Evolutionary conservation across 805 yeast species (phyloP).

Genomic region (Candida suzukii): DNA sequence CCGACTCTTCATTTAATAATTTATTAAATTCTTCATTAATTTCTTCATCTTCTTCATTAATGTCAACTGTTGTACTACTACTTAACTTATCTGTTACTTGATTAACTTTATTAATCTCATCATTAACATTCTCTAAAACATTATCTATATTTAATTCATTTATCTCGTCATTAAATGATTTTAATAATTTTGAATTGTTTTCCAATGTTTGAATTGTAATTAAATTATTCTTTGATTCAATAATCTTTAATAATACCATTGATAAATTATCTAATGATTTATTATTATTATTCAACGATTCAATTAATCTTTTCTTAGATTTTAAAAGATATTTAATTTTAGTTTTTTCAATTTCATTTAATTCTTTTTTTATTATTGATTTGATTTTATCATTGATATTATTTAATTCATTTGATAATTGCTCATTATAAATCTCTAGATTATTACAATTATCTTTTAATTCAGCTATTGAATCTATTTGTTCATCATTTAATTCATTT

Average conservation of each 20-base stretch:
- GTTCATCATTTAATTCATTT: constrained; percentile 10
- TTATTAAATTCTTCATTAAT: constrained; percentile 16
- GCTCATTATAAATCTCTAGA: not conserved
- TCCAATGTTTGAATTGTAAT: constrained; percentile 16
- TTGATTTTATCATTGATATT: not conserved
- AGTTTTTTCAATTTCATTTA: not conserved
- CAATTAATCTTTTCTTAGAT: constrained; percentile 13
- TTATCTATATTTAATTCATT: constrained; percentile 14
- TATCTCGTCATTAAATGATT: constrained; percentile 15
- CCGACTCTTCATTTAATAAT: constrained; percentile 6
- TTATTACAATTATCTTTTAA: not conserved
- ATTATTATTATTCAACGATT: constrained; percentile 13
- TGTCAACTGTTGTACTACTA: no score
- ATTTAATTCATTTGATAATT: not conserved
- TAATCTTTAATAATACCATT: constrained; percentile 15
- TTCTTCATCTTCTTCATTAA: constrained; percentile 12
- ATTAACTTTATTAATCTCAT: constrained; percentile 13
- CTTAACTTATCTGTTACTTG: constrained; percentile 10
- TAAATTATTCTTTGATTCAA: constrained; percentile 19
- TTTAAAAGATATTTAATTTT: constrained; percentile 18
- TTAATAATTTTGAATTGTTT: constrained; percentile 16
- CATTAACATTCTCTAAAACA: constrained; percentile 12
- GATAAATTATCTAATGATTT: constrained; percentile 16
- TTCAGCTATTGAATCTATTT: constrained; percentile 1
- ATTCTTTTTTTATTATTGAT: not conserved